Evolutionary conservation across 1,284 basidiomycete species (phyloP), one percentile per base, ranked within the genome.

Genomic region (Apiotrichum gamsii): DNA sequence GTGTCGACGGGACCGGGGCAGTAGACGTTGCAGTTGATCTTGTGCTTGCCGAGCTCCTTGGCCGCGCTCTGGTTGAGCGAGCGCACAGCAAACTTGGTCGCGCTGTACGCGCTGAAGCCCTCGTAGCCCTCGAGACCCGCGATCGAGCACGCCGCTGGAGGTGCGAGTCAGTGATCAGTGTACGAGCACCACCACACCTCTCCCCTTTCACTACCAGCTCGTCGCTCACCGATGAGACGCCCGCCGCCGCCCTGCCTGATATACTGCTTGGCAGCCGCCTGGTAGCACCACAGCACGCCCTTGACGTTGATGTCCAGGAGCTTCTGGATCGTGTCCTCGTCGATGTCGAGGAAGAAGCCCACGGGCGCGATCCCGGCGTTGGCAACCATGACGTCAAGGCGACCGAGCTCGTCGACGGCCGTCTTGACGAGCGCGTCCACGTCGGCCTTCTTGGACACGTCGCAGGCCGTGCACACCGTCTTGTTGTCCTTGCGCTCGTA

Each of bases 21-120:
- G 45, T 80, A 80, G 1, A 76, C 73, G 44, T 78, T 79, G 2
- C 76, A 77, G 0, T 75, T 78, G 40, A 79, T 76, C 1, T 66
- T 62, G 45, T 77, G 43, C 30, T 60, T 57, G 2, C 68, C 73
- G 15, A 76, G 53, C 47, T 79, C 76, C 11, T 57, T 24, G 0
- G 75, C 76, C 72, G 46, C 37, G 19, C 29, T 33, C 43, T 72
- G 63, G 28, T 73, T 74, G 40, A 76, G 61, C 3, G 70, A 69
- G n/a, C 73, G 57, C 14, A 74, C 70, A 3, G 73, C 76, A 51
- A 75, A 75, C 59, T 77, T 76, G 24, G 72, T 72, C 23, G 70
- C 64, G 9, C 9, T 19, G 31, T 42, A 21, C 13, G 31, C 31
- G 5, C 24, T 15, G 18, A 19, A 24, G 3, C 5, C 13, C 20